These are phyloP conservation scores for Venturia pyrina DNA, from an alignment of 2,329 filamentous ascomycete genomes.

Conservation along the genomic window DNA sequence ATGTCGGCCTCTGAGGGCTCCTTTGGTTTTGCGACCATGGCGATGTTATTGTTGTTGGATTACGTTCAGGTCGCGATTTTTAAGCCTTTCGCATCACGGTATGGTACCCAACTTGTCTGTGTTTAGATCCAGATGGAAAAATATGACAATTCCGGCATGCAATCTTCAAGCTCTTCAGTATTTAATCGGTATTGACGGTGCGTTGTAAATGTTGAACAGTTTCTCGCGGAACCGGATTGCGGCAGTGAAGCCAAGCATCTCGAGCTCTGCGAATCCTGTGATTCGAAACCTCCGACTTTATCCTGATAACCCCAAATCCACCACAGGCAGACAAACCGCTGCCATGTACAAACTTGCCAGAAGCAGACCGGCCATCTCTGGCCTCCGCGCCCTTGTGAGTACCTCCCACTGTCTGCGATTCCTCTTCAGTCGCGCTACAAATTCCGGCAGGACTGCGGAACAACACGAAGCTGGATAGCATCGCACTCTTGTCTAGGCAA, in stretches of 20 bases:
- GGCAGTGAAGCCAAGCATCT: constrained; percentile 1
- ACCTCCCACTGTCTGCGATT: neutral
- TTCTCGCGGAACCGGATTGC: neutral
- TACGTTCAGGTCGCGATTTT: neutral
- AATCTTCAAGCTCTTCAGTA: neutral
- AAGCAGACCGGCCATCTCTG: constrained; percentile 69
- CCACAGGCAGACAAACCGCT: neutral
- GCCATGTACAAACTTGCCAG: constrained; percentile 81
- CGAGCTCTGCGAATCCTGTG: neutral
- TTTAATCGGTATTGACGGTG: neutral
- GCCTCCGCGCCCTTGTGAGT: constrained; percentile 44
- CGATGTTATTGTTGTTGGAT: neutral
- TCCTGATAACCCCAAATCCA: neutral
- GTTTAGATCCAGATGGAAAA: neutral
- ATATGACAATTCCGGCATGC: neutral
- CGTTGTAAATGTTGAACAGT: neutral
- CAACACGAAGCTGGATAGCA: neutral
- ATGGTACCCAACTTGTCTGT: neutral
- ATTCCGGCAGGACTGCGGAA: neutral
- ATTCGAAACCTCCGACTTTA: neutral
- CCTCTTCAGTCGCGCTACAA: constrained; percentile 1
- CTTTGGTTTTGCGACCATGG: constrained; percentile 4
- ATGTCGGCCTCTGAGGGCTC: constrained; percentile 38
- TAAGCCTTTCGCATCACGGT: neutral
- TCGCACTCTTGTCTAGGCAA: neutral